phyloP scores from a whole-genome alignment of 2,329 filamentous ascomycete species.

The Colletotrichum sp. region DNA sequence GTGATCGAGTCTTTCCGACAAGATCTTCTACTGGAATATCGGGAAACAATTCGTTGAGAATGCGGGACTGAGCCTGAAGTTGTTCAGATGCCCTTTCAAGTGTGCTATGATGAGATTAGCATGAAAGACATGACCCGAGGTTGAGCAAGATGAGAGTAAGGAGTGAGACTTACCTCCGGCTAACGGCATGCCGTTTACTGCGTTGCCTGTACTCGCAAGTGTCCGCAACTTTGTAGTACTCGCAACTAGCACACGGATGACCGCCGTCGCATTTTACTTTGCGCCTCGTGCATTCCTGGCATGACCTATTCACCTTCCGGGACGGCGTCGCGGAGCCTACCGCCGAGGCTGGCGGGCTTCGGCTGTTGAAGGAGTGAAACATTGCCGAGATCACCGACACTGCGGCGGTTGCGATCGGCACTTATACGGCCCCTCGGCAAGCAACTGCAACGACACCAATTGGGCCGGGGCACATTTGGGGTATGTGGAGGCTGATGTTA shows the following conservation, averaged over 20 bases:
- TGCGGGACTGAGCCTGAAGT: constrained; percentile 24
- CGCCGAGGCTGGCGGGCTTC: background rate
- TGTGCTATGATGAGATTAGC: constrained; percentile 20
- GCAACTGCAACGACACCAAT: background rate
- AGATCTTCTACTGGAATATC: constrained; percentile 20
- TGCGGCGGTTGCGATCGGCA: background rate
- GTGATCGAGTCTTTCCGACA: constrained; percentile 23
- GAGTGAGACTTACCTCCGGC: constrained; percentile 26
- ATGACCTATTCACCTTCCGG: constrained; percentile 29
- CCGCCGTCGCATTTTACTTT: constrained; percentile 48
- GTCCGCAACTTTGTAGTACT: constrained; percentile 30
- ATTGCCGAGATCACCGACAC: background rate
- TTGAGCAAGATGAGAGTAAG: background rate
- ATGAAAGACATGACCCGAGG: background rate
- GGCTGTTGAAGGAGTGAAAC: constrained; percentile 19
- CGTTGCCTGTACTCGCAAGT: constrained; percentile 33
- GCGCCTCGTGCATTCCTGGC: constrained; percentile 30
- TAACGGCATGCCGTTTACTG: constrained; percentile 33
- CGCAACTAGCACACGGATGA: constrained; percentile 41
- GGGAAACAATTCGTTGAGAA: constrained; percentile 29
- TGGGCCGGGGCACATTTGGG: background rate
- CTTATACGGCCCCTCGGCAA: background rate
- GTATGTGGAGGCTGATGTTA: background rate
- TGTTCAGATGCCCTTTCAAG: constrained; percentile 29
- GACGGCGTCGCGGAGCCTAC: background rate